A percentile compares a stretch with the other conserved stretches of the same genome.
Evolutionary conservation across 192 early-diverging fungal genomes (phyloP).

Genomic region (Dissophora globulifera): DNA sequence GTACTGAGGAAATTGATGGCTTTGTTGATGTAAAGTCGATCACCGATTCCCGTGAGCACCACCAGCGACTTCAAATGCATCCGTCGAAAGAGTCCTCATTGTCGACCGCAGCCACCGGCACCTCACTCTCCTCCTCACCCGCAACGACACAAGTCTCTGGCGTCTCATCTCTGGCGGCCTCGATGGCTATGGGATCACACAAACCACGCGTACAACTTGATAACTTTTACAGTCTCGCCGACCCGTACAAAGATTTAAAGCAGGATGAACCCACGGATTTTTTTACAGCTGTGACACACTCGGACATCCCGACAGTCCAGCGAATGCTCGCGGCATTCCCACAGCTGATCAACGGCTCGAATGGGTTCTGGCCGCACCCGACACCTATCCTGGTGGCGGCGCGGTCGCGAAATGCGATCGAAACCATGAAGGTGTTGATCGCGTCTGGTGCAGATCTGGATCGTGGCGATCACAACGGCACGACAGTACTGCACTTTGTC

Average conservation of each 20-base stretch:
- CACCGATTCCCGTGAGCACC: not conserved
- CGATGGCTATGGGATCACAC: not conserved
- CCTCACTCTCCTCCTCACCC: constrained; percentile 21
- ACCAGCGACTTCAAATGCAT: constrained; percentile 11
- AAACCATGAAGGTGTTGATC: constrained; percentile 35
- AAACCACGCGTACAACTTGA: constrained; percentile 24
- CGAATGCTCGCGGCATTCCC: constrained; percentile 39
- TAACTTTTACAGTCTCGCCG: constrained; percentile 41
- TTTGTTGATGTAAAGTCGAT: not conserved
- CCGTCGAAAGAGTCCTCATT: constrained; percentile 32
- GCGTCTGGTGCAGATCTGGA: constrained; percentile 31
- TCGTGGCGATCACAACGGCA: constrained; percentile 47
- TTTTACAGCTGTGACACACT: constrained; percentile 33
- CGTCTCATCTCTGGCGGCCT: not conserved
- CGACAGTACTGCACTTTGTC: constrained; percentile 40
- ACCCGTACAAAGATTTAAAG: constrained; percentile 42
- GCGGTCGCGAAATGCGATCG: constrained; percentile 23
- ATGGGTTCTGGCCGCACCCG: constrained; percentile 48
- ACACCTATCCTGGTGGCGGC: constrained; percentile 41
- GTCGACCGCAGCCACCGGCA: constrained; percentile 11
- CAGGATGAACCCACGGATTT: constrained; percentile 40
- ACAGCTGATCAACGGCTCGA: constrained; percentile 35
- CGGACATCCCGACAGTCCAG: constrained; percentile 26
- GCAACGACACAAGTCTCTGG: not conserved
- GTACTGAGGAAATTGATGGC: constrained; percentile 2